phyloP scores from a whole-genome alignment of 2,329 filamentous ascomycete species.

The Penicillium expansum region DNA sequence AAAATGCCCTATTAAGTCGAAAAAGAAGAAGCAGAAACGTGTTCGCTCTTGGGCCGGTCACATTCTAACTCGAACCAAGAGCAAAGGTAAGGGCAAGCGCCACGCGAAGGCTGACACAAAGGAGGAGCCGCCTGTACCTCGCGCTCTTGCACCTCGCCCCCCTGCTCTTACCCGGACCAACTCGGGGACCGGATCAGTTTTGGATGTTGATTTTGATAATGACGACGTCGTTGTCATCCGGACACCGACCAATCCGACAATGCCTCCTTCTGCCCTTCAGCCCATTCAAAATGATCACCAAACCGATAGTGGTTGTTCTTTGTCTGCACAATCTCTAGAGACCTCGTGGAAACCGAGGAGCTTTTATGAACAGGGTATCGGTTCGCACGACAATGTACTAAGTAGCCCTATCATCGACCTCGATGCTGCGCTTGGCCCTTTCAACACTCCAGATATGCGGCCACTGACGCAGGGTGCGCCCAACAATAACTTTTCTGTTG shows the following conservation, averaged over 20 bases:
- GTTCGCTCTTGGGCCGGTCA: conserved; percentile 63
- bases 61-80: conserved; percentile 48
- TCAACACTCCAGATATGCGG: conserved; percentile 66
- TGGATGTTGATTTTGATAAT: conserved; percentile 50
- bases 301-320: conserved; percentile 10
- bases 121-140: conserved; percentile 19
- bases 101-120: conserved; percentile 42
- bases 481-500: conserved; percentile 41
- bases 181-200: conserved; percentile 42
- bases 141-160: conserved; percentile 42
- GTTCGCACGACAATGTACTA: conserved; percentile 60
- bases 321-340: conserved; percentile 31
- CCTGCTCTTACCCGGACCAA: conserved; percentile 42
- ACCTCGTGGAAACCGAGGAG: conserved; percentile 44
- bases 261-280: conserved; percentile 26
- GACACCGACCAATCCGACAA: conserved; percentile 40
- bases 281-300: conserved; percentile 18
- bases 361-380: conserved; percentile 41
- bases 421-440: conserved; percentile 87
- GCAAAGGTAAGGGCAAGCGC: conserved; percentile 44
- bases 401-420: conserved; percentile 81
- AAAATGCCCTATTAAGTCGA: conserved; percentile 35
- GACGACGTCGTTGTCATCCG: conserved; percentile 50
- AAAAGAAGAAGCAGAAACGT: conserved; percentile 65
- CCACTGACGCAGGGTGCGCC: conserved; percentile 26